A percentile compares a stretch with the other conserved stretches of the same genome.
Evolutionary conservation across 345 rosid genomes (phyloP).

Genomic region (Ceriops zippeliana): DNA sequence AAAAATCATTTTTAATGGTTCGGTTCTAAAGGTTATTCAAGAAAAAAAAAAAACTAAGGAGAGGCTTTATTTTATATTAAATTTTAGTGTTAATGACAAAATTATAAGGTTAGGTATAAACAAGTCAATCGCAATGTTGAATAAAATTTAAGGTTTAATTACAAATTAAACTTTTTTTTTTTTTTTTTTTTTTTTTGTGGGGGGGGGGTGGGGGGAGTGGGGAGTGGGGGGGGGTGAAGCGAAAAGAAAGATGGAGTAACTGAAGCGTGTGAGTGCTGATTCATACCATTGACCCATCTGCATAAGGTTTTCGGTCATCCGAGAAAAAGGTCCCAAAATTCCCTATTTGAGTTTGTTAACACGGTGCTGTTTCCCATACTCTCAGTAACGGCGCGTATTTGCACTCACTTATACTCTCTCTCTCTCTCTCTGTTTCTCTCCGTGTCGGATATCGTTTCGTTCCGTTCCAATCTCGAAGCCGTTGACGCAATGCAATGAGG

Average conservation of each 20-base stretch:
- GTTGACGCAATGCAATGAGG: no score
- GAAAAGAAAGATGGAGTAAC: constrained; percentile 34
- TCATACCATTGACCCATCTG: constrained; percentile 35
- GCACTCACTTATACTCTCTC: constrained; percentile 15
- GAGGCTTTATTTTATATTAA: no score
- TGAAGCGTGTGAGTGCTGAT: constrained; percentile 32
- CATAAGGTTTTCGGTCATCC: constrained; percentile 18
- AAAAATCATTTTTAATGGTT: no score
- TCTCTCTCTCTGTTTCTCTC: background rate
- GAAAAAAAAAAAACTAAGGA: no score
- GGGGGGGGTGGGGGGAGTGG: background rate
- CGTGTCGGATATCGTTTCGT: background rate
- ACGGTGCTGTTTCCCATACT: background rate
- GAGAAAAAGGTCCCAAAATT: constrained; percentile 21
- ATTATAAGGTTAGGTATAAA: no score
- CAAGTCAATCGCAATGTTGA: no score
- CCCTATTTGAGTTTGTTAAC: constrained; percentile 32
- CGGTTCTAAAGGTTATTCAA: no score
- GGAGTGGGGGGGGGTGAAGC: background rate
- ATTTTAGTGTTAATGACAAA: no score
- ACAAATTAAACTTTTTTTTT: no score
- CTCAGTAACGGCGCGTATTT: background rate
- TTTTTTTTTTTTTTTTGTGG: no score
- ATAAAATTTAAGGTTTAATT: no score
- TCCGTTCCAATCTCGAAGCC: background rate